Evolutionary conservation across 2,329 filamentous ascomycete genomes (phyloP).

Genomic region (Tolypocladium capitatum): DNA sequence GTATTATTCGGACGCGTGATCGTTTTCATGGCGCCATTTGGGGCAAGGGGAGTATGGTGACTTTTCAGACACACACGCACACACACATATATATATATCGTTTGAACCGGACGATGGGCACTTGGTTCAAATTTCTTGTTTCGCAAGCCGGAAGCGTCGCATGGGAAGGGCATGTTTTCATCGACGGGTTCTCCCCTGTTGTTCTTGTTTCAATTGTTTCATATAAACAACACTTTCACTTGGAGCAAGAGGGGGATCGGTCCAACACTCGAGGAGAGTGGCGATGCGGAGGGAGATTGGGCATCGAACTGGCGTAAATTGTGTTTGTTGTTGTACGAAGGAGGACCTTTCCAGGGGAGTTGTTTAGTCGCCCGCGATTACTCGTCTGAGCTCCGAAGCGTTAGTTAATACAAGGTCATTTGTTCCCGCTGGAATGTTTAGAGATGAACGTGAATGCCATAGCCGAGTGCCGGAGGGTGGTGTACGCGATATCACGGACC

Average conservation of each 20-base stretch:
- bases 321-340: neutral
- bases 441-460: neutral
- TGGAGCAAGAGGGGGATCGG: neutral
- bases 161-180: neutral
- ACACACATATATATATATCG: neutral
- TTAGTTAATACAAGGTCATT: neutral
- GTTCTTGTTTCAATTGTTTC: neutral
- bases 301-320: neutral
- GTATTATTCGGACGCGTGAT: conserved; percentile 40
- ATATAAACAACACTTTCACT: neutral
- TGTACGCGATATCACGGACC: neutral
- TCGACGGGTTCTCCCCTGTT: neutral
- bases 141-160: neutral
- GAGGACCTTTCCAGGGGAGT: neutral
- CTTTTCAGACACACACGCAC: neutral
- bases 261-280: neutral
- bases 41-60: neutral
- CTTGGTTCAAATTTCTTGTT: neutral
- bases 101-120: neutral
- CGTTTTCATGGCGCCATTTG: neutral
- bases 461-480: neutral
- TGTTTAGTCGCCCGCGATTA: neutral
- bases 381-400: neutral
- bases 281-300: neutral
- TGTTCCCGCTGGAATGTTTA: neutral